Base-by-base conservation (phyloP, 108 stramenopile species). In the Seminavis robusta region DNA sequence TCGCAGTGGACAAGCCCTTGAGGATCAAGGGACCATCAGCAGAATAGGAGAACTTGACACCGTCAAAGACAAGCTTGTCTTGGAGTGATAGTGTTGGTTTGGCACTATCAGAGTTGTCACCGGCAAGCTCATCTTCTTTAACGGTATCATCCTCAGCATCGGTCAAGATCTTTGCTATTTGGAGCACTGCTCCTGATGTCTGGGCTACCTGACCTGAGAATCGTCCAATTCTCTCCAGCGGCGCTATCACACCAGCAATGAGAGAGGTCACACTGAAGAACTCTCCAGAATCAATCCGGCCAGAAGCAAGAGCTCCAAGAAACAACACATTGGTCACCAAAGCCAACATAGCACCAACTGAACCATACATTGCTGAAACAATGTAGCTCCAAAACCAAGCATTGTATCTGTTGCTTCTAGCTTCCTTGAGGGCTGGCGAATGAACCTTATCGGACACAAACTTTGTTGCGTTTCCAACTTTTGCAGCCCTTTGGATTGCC, bases 31-130 rank as follows among this genome's bases (percentile, higher is more conserved):
- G 54, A 21, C 23, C 40, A 10, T 42, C 27, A 21, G 33, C 41
- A 26, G 5, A 38, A 43, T 56, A 56, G 3, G 26, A 26, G 40
- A 56, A 56, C 39, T 39, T 38, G 15, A 56, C 41, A 42, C 10
- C 24, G 21, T 56, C 41, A 16, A 56, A 42, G 39, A 21, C 23
- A 13, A 56, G 42, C 26, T 39, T 15, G 19, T 16, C 23, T 6
- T 44, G 17, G 19, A 44, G n/a, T 10, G 41, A 1, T 11, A 56
- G 40, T 42, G 23, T 42, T 24, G 40, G n/a, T n/a, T n/a, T n/a
- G n/a, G n/a, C n/a, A n/a, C n/a, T n/a, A n/a, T n/a, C n/a, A n/a
- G n/a, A n/a, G n/a, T n/a, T n/a, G n/a, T n/a, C n/a, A n/a, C n/a
- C n/a, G n/a, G n/a, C 27, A 2, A 42, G 13, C 0, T 24, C 1